Evolutionary conservation across 306 rosid genomes (phyloP).

Genomic region (Dryas alaskensis): DNA sequence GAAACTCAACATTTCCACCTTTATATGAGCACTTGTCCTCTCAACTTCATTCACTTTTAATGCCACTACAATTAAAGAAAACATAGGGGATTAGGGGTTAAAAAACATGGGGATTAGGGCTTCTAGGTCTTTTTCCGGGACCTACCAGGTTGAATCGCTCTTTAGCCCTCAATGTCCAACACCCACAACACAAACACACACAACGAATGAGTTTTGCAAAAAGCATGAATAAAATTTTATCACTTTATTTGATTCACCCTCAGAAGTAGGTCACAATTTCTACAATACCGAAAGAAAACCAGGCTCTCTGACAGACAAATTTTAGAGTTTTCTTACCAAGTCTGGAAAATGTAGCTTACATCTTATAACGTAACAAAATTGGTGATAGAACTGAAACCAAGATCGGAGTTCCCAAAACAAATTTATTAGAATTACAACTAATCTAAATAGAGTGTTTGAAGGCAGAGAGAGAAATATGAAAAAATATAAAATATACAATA

Average conservation of each 20-base stretch:
- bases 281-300: background rate
- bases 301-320: background rate
- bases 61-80: background rate
- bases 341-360: background rate
- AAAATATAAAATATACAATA: slow-evolving; percentile 62
- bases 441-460: slow-evolving; percentile 35
- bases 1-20: background rate
- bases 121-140: too few relatives aligned
- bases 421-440: slow-evolving; percentile 46
- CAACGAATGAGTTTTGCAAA: background rate
- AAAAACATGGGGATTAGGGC: too few relatives aligned
- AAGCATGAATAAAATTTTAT: background rate
- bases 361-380: background rate
- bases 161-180: too few relatives aligned
- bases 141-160: too few relatives aligned
- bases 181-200: too few relatives aligned
- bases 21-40: background rate
- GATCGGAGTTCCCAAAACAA: slow-evolving; percentile 30
- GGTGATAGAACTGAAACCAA: slow-evolving; percentile 10
- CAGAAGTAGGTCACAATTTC: background rate
- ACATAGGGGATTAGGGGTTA: background rate
- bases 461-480: slow-evolving; percentile 23
- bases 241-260: background rate
- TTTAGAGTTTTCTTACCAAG: background rate
- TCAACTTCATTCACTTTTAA: background rate